Base-by-base conservation (phyloP, 176 grass and related monocot genomes). In the Carex kokanica region DNA sequence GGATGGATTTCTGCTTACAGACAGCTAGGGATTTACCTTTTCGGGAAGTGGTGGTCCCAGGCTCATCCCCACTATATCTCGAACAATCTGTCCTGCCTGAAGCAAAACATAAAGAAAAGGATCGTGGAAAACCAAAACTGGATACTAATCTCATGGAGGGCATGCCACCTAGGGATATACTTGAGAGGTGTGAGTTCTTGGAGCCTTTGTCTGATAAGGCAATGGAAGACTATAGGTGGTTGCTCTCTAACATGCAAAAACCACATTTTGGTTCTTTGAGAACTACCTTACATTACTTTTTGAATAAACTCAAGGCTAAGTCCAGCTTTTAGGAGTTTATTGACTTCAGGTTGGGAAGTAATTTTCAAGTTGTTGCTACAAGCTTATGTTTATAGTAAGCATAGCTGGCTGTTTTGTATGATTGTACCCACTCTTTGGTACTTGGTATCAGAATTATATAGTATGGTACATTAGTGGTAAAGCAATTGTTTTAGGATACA, bases 1-100 rank as follows among this genome's bases (percentile, higher is more conserved):
- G 93, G 96, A 90, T 98, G 0, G 92, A 98, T 51, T 98, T 98
- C 86, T 98, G 95, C 68, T 59, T 95, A 38, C 95, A 98, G 64
- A 88, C 78, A 3, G 66, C 87, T 3, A 91, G 95, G 57, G 91
- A 80, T 84, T 68, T 93, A 45, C 95, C 92, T 38, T 98, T 98
- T 41, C 84, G 82, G 14, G 90, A 93, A 71, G 87, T 84, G 17
- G 83, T 95, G 34, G 87, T 95, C 58, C 82, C 95, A 24, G 95
- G 95, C 70, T 88, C 92, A 79, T 93, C 92, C 1, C 95, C 95
- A 12, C 4, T 95, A 8, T 62, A 60, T 75, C 83, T 95, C 0
- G 92, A 93, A 23, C 77, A 78, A 16, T 83, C 82, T 58, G 56
- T 74, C 21, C 85, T 83, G 0, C 72, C 88, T 20, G 90, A 86